A percentile compares a stretch with the other conserved stretches of the same genome.
Conservation (phyloP, 371 early-diverging fungal genomes). For the Homolaphlyctis polyrhiza region DNA sequence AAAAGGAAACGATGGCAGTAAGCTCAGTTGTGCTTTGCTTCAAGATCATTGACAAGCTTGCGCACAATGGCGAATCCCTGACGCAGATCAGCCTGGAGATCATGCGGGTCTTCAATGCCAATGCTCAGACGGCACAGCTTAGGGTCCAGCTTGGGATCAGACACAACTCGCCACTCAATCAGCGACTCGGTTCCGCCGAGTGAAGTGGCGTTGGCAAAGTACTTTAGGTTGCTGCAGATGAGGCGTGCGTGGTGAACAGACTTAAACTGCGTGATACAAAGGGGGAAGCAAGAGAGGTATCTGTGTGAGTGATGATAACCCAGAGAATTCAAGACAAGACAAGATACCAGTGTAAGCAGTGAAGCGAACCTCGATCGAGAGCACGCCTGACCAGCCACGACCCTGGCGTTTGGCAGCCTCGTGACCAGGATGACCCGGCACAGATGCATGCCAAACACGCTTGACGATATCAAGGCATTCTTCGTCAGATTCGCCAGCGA, state of each 20-base stretch:
- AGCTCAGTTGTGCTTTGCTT: no score
- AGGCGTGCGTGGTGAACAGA: conserved; percentile 25
- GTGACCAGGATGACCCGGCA: conserved; percentile 23
- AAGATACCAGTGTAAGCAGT: not conserved
- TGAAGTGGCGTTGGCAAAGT: conserved; percentile 46
- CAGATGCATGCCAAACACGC: conserved; percentile 28
- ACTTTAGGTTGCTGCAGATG: conserved; percentile 12
- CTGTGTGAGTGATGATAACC: no score
- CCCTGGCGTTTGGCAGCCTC: conserved; percentile 17
- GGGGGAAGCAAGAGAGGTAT: no score
- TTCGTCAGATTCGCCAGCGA: not conserved
- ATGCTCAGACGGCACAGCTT: conserved; percentile 53
- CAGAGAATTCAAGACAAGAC: not conserved
- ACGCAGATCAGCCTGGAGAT: conserved; percentile 50
- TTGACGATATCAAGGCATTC: conserved; percentile 16
- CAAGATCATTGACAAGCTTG: no score
- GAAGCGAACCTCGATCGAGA: conserved; percentile 18
- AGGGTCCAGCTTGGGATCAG: conserved; percentile 41
- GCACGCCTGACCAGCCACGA: conserved; percentile 18
- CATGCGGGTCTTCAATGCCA: conserved; percentile 60
- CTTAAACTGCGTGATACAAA: conserved; percentile 13
- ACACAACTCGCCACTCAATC: conserved; percentile 51
- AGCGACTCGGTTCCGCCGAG: conserved; percentile 64
- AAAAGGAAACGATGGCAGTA: no score
- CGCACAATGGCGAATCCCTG: conserved; percentile 14